Percentiles rank a stretch among this genome's conserved stretches.
phyloP scores from a whole-genome alignment of 768 basidiomycete species.

The Lentinula lateritia region DNA sequence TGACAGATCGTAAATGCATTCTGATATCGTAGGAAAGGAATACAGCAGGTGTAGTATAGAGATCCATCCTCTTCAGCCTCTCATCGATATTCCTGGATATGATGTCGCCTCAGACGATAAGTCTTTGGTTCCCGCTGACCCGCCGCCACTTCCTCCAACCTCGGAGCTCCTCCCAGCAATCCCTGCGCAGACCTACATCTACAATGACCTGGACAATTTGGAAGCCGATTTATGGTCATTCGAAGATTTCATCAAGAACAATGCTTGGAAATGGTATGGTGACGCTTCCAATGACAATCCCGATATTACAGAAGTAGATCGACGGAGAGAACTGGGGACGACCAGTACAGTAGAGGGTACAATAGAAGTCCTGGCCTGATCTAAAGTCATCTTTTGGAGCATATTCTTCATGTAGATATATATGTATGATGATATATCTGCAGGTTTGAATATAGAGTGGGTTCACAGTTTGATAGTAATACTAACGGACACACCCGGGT shows the following conservation, averaged over 20 bases:
- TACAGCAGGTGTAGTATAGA: conserved; percentile 53
- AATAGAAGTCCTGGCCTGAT: neutral
- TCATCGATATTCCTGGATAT: conserved; percentile 28
- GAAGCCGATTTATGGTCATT: conserved; percentile 72
- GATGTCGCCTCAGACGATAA: conserved; percentile 19
- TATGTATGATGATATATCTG: neutral
- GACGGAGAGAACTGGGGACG: conserved; percentile 23
- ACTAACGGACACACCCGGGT: too few species aligned
- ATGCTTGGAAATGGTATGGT: conserved; percentile 76
- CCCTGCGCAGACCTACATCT: conserved; percentile 73
- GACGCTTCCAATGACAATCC: conserved; percentile 23
- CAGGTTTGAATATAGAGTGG: neutral
- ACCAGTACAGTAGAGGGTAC: neutral
- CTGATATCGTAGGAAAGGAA: conserved; percentile 46
- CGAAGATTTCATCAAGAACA: conserved; percentile 71
- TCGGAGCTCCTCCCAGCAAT: conserved; percentile 29
- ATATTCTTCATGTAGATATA: neutral
- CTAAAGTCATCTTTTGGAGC: too few species aligned
- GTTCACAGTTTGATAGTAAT: too few species aligned
- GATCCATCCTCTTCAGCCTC: conserved; percentile 50
- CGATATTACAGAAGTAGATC: conserved; percentile 51
- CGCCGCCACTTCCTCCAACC: conserved; percentile 33
- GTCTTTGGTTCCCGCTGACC: conserved; percentile 34
- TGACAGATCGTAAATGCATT: neutral
- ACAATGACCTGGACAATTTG: conserved; percentile 40